phyloP scores from a whole-genome alignment of 306 rosid genomes.

The Acacia crassicarpa region DNA sequence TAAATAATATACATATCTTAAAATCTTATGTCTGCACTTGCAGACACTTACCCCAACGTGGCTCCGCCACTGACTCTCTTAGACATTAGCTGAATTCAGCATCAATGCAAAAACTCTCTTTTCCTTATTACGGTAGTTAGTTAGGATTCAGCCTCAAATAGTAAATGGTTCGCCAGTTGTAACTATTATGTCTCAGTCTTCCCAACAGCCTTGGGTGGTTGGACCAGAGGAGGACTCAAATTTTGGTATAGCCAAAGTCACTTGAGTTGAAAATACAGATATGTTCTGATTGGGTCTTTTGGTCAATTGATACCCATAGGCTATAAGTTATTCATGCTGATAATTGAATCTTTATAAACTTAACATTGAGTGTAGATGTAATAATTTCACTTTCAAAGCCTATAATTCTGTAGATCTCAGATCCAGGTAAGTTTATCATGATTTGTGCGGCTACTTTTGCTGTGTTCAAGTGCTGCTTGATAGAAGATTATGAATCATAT shows the following conservation, averaged over 20 bases:
- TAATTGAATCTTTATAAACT: not conserved
- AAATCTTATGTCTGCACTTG: no score
- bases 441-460: not conserved
- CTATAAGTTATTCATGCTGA: not conserved
- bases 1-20: no score
- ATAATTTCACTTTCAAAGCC: not conserved
- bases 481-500: not conserved
- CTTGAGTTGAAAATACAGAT: not conserved
- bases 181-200: not conserved
- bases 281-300: not conserved
- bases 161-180: not conserved
- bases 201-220: not conserved
- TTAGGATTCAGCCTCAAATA: not conserved
- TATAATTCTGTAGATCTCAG: not conserved
- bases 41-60: no score
- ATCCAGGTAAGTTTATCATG: not conserved
- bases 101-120: not conserved
- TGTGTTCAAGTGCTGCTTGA: not conserved
- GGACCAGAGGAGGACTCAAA: not conserved
- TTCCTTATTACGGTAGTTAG: not conserved
- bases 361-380: not conserved
- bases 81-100: not conserved
- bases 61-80: no score
- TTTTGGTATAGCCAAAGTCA: not conserved
- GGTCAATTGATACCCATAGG: not conserved